phyloP scores from a whole-genome alignment of 441 rosid species.

The Mallotus japonicus region DNA sequence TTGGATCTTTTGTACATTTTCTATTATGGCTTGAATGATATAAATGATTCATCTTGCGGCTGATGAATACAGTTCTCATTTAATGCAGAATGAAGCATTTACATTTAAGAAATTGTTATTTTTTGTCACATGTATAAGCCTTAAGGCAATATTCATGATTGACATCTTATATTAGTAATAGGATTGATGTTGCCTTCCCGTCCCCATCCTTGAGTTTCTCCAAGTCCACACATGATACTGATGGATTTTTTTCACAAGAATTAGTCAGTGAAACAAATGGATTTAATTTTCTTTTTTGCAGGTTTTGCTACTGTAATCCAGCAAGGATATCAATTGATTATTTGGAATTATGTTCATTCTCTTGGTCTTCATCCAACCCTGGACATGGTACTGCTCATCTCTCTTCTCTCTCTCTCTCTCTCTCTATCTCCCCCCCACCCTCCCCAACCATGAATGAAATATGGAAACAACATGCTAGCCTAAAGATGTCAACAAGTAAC shows the following conservation, averaged over 20 bases:
- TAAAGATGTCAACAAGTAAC: neutral
- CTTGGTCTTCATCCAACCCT: slow-evolving; percentile 80
- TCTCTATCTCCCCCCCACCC: neutral
- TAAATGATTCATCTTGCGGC: neutral
- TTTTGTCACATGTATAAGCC: slow-evolving; percentile 74
- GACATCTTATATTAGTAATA: slow-evolving; percentile 45
- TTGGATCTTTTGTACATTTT: neutral
- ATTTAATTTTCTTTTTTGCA: slow-evolving; percentile 34
- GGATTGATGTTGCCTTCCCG: slow-evolving; percentile 23
- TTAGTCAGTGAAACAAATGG: slow-evolving; percentile 16
- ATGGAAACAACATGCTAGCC: neutral
- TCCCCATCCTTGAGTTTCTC: neutral
- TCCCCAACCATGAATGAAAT: neutral
- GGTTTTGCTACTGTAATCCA: slow-evolving; percentile 78
- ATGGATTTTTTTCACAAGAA: neutral
- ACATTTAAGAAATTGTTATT: slow-evolving; percentile 69
- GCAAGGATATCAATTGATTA: slow-evolving; percentile 76
- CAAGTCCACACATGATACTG: neutral
- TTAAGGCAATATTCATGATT: slow-evolving; percentile 56
- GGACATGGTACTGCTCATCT: slow-evolving; percentile 45
- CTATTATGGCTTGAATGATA: neutral
- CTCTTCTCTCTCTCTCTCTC: neutral
- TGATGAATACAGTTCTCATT: neutral
- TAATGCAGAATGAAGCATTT: slow-evolving; percentile 61
- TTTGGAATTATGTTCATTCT: slow-evolving; percentile 77